Evolutionary conservation across 2,329 filamentous ascomycete species (phyloP).

Genomic region (Beauveria scarabaeidicola): DNA sequence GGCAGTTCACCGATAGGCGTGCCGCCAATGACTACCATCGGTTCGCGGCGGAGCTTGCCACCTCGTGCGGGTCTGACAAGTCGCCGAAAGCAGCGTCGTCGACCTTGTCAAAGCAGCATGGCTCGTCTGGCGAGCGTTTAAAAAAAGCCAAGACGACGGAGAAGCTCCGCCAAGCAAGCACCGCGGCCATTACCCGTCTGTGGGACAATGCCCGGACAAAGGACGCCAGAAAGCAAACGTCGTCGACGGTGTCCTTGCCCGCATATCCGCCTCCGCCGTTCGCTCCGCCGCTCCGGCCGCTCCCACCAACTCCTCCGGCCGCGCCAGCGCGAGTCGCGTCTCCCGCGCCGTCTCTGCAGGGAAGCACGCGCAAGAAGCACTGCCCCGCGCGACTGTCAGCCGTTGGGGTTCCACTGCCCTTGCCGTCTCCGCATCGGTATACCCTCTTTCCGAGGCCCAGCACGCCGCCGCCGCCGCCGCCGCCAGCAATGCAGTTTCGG

Average conservation of each 20-base stretch:
- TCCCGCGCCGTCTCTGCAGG: neutral
- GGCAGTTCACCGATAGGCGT: conserved; percentile 23
- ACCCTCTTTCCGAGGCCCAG: neutral
- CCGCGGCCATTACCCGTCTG: conserved; percentile 1
- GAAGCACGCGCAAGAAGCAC: conserved; percentile 1
- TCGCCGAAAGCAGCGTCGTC: neutral
- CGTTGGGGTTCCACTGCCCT: neutral
- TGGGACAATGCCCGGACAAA: neutral
- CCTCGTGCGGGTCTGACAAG: neutral
- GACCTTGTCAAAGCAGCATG: neutral
- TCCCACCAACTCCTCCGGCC: conserved; percentile 17
- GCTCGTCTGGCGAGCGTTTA: neutral
- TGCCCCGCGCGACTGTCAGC: neutral
- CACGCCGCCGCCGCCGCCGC: neutral
- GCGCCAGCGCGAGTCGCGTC: conserved; percentile 18
- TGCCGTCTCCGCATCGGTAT: neutral
- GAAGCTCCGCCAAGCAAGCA: neutral
- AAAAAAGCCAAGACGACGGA: neutral
- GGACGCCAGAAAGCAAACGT: neutral
- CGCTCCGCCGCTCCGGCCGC: conserved; percentile 8
- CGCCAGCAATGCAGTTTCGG: neutral
- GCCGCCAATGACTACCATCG: conserved; percentile 28
- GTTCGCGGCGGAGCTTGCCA: conserved; percentile 25
- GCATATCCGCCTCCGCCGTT: conserved; percentile 6
- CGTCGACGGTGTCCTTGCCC: neutral